Evolutionary conservation across 345 rosid species (phyloP).

Genomic region (Conringia planisiliqua): DNA sequence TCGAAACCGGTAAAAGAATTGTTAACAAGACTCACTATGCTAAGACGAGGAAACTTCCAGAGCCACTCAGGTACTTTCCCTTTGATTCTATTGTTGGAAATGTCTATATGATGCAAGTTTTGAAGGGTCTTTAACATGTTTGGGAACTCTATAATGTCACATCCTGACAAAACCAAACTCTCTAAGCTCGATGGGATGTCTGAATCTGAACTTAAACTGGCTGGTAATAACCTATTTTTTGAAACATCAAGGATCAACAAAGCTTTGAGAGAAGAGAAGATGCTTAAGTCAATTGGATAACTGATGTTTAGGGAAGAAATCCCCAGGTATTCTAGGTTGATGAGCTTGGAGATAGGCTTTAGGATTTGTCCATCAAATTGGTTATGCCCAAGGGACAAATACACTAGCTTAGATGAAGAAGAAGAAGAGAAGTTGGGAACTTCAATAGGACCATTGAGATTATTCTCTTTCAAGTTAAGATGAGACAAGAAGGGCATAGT

Average conservation of each 20-base stretch:
- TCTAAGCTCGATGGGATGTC: background rate
- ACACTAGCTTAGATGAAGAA: background rate
- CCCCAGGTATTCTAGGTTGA: background rate
- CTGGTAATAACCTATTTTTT: background rate
- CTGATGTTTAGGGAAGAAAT: slow-evolving; percentile 8
- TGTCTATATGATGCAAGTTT: background rate
- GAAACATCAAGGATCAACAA: background rate
- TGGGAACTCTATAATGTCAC: background rate
- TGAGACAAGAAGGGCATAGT: background rate
- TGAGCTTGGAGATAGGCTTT: background rate
- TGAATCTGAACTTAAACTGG: background rate
- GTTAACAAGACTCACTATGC: background rate
- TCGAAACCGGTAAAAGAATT: background rate
- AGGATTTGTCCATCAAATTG: background rate
- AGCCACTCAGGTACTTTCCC: slow-evolving; percentile 7
- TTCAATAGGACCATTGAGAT: background rate
- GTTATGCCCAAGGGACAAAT: background rate
- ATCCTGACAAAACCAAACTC: background rate
- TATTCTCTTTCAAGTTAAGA: background rate
- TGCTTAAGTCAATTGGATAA: background rate
- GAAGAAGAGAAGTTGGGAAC: background rate
- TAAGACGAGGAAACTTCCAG: slow-evolving; percentile 1
- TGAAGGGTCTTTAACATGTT: background rate
- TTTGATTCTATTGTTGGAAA: background rate
- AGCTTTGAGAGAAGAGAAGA: slow-evolving; percentile 10